These are phyloP conservation scores for Xerocomus minutiporus DNA, from an alignment of 1,284 basidiomycete genomes.

Conservation along the genomic window DNA sequence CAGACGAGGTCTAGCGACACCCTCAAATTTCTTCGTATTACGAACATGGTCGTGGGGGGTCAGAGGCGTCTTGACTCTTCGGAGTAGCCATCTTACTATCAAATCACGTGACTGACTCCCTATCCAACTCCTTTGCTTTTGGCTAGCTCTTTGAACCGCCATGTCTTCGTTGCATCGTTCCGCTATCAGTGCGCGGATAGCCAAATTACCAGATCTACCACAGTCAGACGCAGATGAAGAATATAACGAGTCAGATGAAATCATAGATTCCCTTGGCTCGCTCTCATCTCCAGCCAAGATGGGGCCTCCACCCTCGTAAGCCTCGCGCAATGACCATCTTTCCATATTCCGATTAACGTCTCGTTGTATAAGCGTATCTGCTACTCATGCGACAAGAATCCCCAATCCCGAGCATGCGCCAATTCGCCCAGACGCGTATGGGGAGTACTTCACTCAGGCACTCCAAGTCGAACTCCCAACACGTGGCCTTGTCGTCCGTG, in stretches of 20 bases:
- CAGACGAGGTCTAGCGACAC: no score
- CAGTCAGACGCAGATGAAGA: constrained; percentile 42
- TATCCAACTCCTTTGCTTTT: no score
- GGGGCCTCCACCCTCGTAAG: constrained; percentile 58
- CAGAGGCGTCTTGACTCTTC: no score
- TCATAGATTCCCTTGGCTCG: constrained; percentile 55
- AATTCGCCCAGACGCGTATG: constrained; percentile 54
- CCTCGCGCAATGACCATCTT: constrained; percentile 10
- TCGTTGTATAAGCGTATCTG: constrained; percentile 9
- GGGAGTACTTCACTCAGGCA: constrained; percentile 72
- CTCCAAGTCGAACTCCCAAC: constrained; percentile 64
- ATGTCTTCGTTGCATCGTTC: constrained; percentile 73
- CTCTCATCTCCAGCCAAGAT: constrained; percentile 50
- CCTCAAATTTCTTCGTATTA: no score
- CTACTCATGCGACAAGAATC: constrained; percentile 25
- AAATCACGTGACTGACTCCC: not conserved
- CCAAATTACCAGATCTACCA: constrained; percentile 58
- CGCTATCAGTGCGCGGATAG: constrained; percentile 60
- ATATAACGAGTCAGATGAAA: constrained; percentile 53
- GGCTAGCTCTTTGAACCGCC: not conserved
- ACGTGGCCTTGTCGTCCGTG: constrained; percentile 63
- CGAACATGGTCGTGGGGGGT: no score
- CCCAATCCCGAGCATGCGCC: constrained; percentile 64
- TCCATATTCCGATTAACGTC: not conserved
- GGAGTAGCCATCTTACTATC: no score